A percentile compares a stretch with the other conserved stretches of the same genome.
These are phyloP conservation scores for Diaporthe vexans DNA, from an alignment of 2,329 filamentous ascomycete genomes.

Conservation along the genomic window DNA sequence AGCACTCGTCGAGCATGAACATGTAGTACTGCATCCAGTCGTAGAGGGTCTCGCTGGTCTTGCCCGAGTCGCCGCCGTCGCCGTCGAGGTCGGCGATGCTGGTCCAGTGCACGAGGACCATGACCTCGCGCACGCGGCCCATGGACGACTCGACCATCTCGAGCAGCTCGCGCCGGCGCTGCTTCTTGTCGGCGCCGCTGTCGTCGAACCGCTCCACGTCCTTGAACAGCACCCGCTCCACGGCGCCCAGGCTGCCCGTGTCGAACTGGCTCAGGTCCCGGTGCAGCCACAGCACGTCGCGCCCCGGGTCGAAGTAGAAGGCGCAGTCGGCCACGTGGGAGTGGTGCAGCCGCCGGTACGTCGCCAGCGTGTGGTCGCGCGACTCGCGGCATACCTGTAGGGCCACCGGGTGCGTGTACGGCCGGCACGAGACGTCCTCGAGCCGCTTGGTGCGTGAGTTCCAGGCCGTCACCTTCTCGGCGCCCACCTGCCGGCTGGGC, in stretches of 20 bases:
- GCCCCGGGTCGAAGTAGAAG: constrained; percentile 41
- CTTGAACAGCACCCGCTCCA: constrained; percentile 41
- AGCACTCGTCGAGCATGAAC: constrained; percentile 41
- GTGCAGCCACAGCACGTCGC: constrained; percentile 42
- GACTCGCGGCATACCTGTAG: constrained; percentile 41
- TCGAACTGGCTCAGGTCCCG: constrained; percentile 42
- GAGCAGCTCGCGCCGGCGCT: constrained; percentile 41
- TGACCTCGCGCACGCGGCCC: constrained; percentile 41
- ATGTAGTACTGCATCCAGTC: constrained; percentile 43
- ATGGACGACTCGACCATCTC: constrained; percentile 41
- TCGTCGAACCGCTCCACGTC: constrained; percentile 41
- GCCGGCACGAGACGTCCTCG: constrained; percentile 33
- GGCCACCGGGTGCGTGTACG: constrained; percentile 36
- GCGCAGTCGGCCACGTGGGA: constrained; percentile 26
- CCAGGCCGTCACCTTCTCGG: constrained; percentile 37
- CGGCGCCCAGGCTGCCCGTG: constrained; percentile 23
- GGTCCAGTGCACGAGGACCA: constrained; percentile 42
- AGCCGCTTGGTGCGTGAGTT: constrained; percentile 32
- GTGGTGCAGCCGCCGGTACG: constrained; percentile 41
- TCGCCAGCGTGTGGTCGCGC: constrained; percentile 37
- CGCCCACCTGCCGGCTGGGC: constrained; percentile 41
- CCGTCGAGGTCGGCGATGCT: constrained; percentile 41
- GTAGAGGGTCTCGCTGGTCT: constrained; percentile 38
- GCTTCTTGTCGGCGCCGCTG: constrained; percentile 41
- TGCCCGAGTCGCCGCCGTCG: not conserved